Conservation (phyloP, 1,284 basidiomycete genomes). For the Ustanciosporium gigantosporum region DNA sequence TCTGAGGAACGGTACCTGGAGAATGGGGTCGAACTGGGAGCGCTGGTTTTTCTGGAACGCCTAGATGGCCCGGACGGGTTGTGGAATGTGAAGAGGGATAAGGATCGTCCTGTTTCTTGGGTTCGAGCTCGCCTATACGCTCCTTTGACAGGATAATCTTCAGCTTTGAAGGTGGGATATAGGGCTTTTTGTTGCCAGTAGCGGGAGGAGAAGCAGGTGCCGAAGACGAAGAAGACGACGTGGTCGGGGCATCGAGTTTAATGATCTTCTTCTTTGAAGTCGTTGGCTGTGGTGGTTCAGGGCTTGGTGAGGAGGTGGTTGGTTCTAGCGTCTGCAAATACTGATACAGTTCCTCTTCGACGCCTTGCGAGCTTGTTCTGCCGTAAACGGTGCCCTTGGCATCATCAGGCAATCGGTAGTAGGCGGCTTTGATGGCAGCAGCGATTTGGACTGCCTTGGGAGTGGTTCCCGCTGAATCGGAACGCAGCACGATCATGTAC, state of each 20-base stretch:
- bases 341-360: constrained; percentile 69
- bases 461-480: constrained; percentile 70
- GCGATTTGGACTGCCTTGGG: constrained; percentile 77
- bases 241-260: constrained; percentile 16
- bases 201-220: background rate
- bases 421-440: constrained; percentile 74
- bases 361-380: background rate
- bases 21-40: background rate
- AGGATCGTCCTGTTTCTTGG: constrained; percentile 9
- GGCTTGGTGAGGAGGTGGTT: background rate
- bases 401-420: constrained; percentile 67
- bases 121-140: constrained; percentile 33
- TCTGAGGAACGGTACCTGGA: background rate
- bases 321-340: constrained; percentile 72
- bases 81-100: background rate
- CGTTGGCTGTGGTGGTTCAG: background rate
- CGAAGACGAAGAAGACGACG: background rate
- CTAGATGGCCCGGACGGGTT: too few relatives aligned
- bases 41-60: background rate
- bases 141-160: constrained; percentile 36
- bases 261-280: constrained; percentile 16
- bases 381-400: constrained; percentile 37
- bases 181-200: background rate
- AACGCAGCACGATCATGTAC: constrained; percentile 74
- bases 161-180: constrained; percentile 29